Base-by-base conservation (phyloP, 139 green algal species). In the Limnomonas spitsbergensis region DNA sequence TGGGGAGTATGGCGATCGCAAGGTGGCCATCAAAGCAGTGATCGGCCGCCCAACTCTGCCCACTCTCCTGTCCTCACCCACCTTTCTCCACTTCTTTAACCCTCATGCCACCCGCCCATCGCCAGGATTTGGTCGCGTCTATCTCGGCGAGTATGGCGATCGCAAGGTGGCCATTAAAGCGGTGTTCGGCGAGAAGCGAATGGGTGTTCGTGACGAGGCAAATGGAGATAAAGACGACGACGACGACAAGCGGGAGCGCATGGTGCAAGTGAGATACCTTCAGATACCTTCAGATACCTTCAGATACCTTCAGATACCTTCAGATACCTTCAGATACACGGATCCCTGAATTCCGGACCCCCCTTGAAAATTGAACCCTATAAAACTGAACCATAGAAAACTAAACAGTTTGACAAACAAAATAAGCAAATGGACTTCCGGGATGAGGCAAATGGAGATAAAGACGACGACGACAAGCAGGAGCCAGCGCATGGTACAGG, bases 111-210 rank as follows among this genome's bases (percentile, higher is more conserved):
- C 42, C 42, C 42, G 6, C 9, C 42, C 42, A 54, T 32, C n/a
- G 14, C 24, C 29, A 70, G 56, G 68, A 14, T 74, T 47, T 32
- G 68, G 68, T 7, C 35, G 68, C 35, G 68, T 74, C 9, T 74
- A 47, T 32, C 36, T 74, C 29, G 68, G 68, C 4, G 29, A 53
- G 36, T 74, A 74, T 32, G 36, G 36, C 4, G 35, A 74, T 6
- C 68, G 34, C 7, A n/a, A 74, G 4, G 68, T 77, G 72, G 39
- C 29, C n/a, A 69, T 78, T 9, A 42, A 78, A 40, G n/a, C 42
- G 2, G 72, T 78, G 72, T 68, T 42, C 54, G 72, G 68, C 35
- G 68, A 69, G 72, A 9, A 31, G 9, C 29, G 42, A 14, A 20
- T 78, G 72, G 29, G 42, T 38, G 42, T 78, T 26, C 40, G 42